Percentiles rank a stretch among this genome's conserved stretches.
phyloP scores from a whole-genome alignment of 192 early-diverging fungal genomes.

The Martensiomyces pterosporus region DNA sequence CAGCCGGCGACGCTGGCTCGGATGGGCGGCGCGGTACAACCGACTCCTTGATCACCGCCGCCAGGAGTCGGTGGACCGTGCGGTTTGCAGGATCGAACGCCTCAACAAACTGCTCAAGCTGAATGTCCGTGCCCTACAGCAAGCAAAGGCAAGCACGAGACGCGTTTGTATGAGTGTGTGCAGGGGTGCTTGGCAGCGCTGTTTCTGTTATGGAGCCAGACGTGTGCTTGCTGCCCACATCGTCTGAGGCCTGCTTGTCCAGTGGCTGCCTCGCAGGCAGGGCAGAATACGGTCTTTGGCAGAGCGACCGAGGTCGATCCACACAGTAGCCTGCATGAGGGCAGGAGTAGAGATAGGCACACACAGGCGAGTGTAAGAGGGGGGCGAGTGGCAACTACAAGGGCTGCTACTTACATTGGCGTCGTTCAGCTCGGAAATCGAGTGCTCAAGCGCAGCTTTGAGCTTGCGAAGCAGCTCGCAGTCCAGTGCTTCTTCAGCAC shows the following conservation, averaged over 20 bases:
- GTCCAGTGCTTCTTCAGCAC: conserved; percentile 3
- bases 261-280: too few relatives aligned
- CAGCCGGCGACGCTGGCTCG: conserved; percentile 18
- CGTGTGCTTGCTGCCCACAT: too few relatives aligned
- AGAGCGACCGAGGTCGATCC: too few relatives aligned
- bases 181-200: too few relatives aligned
- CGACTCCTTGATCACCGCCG: conserved; percentile 36
- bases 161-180: background rate
- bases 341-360: background rate
- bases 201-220: too few relatives aligned
- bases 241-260: too few relatives aligned
- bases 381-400: background rate
- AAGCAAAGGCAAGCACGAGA: background rate
- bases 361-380: background rate
- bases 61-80: conserved; percentile 25
- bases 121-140: conserved; percentile 22
- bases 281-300: too few relatives aligned
- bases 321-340: too few relatives aligned
- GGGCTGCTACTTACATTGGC: conserved; percentile 16
- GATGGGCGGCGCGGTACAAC: conserved; percentile 24
- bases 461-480: conserved; percentile 19
- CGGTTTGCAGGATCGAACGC: conserved; percentile 26
- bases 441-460: conserved; percentile 13
- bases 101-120: conserved; percentile 30
- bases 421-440: conserved; percentile 26